These are phyloP conservation scores for Hypoxylon fragiforme DNA, from an alignment of 495 filamentous ascomycete species.

Conservation along the genomic window DNA sequence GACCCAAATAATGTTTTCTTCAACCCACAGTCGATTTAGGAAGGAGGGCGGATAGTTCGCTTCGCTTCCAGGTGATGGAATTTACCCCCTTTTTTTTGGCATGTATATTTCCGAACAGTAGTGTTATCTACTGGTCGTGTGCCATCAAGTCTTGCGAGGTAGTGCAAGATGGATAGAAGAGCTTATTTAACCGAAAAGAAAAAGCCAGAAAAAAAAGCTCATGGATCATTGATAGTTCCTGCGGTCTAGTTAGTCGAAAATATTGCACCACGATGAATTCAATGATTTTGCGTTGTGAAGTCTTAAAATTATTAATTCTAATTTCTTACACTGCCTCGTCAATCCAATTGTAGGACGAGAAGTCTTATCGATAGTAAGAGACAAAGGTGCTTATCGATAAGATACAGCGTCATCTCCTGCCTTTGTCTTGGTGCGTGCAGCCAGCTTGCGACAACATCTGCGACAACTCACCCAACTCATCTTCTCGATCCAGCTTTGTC, in stretches of 20 bases:
- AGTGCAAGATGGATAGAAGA: not conserved
- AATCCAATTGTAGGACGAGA: no score
- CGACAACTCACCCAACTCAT: not conserved
- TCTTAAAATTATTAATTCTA: no score
- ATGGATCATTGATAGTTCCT: not conserved
- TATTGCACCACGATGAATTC: no score
- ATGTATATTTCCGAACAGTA: not conserved
- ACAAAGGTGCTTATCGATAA: no score
- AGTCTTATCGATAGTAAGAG: no score
- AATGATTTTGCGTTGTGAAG: no score
- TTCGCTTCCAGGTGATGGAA: not conserved
- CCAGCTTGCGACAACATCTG: not conserved
- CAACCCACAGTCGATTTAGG: conserved; percentile 56
- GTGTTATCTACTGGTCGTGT: no score
- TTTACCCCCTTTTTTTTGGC: not conserved
- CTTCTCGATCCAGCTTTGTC: not conserved
- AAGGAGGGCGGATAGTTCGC: not conserved
- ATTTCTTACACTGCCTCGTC: no score
- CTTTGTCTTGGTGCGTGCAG: not conserved
- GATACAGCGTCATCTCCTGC: no score
- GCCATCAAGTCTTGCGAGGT: no score
- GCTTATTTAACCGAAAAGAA: not conserved
- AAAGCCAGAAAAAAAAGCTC: not conserved
- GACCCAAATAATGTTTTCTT: conserved; percentile 56
- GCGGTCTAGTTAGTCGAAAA: no score